Percentiles rank a stretch among this genome's conserved stretches.
Conservation (phyloP, 1,139 yeast species). For the Geotrichum candidum region DNA sequence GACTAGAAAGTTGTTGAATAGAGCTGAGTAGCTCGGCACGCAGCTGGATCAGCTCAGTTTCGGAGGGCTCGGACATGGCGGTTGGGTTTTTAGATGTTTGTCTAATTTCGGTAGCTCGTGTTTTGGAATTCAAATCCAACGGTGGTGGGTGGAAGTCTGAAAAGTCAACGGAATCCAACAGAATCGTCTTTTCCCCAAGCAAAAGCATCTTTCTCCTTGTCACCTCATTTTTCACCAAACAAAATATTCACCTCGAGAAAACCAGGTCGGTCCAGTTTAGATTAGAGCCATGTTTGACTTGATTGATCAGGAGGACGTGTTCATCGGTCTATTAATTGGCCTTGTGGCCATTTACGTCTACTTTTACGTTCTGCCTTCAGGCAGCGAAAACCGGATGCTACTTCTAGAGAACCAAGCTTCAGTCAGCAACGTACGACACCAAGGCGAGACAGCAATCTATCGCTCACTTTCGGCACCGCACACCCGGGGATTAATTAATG, state of each 20-base stretch:
- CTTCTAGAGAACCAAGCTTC: conserved; percentile 53
- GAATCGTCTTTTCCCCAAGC: background rate
- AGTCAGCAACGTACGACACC: conserved; percentile 46
- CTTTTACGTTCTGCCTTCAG: conserved; percentile 29
- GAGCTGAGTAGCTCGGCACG: conserved; percentile 38
- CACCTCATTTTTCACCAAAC: background rate
- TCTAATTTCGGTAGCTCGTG: background rate
- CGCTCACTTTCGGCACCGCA: conserved; percentile 50
- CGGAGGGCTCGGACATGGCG: conserved; percentile 11
- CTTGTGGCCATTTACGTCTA: conserved; percentile 22
- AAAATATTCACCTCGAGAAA: background rate
- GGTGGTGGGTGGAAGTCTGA: background rate
- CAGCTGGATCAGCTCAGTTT: conserved; percentile 23
- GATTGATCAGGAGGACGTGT: conserved; percentile 21
- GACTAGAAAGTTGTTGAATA: conserved; percentile 37
- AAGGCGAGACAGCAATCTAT: conserved; percentile 57
- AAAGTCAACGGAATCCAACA: background rate
- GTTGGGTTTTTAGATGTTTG: background rate
- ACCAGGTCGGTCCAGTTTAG: background rate
- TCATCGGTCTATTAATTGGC: conserved; percentile 23
- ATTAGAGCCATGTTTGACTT: background rate
- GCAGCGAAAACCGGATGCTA: conserved; percentile 48
- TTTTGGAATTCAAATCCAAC: background rate
- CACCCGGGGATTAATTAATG: conserved; percentile 40
- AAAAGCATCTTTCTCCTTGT: background rate